Evolutionary conservation across 2,329 filamentous ascomycete genomes (phyloP), one percentile per base, ranked within the genome.

Genomic region (Alternaria sp.): DNA sequence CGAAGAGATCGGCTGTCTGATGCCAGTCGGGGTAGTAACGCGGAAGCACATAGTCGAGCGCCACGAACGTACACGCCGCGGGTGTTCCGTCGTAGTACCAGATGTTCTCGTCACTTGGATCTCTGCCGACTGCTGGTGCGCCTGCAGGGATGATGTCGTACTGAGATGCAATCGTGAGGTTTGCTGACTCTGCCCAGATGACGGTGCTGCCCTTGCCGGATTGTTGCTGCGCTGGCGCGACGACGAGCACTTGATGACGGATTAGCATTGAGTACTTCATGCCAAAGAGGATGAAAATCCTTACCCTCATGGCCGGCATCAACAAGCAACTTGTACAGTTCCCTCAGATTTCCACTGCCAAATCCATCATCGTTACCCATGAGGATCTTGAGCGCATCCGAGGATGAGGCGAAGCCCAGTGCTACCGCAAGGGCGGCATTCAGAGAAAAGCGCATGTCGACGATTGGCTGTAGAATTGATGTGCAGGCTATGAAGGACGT

Each of bases 31-130:
- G 64, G 26, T 73, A 74, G 61, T 75, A 68, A 4, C 69, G 68
- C 5, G 86, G 86, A 15, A 88, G 78, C 9, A 88, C 84, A 47
- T 85, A 87, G 77, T 88, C 86, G 6, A 88, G 80, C 2, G 83
- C 86, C 6, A 88, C 84, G 61, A 87, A 85, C 2, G 85, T 86
- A 68, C 84, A 86, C 0, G 86, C 83, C 0, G 85, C 85, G 0
- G 87, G 85, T 0, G 86, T 89, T 21, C 87, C 86, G 57, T 88
- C 87, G 76, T 88, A 89, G 71, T 88, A 88, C 85, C 85, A 88
- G 66, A 89, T 86, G 63, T 86, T 82, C 56, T 79, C 78, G 60
- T 88, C 84, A 20, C 75, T 71, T 12, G 85, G 86, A 66, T 88
- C 86, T 15, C 77, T 79, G 49, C 87, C 87, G 23, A 86, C 63